phyloP scores from a whole-genome alignment of 352 stramenopile genomes.

The Pythium sukuiense region DNA sequence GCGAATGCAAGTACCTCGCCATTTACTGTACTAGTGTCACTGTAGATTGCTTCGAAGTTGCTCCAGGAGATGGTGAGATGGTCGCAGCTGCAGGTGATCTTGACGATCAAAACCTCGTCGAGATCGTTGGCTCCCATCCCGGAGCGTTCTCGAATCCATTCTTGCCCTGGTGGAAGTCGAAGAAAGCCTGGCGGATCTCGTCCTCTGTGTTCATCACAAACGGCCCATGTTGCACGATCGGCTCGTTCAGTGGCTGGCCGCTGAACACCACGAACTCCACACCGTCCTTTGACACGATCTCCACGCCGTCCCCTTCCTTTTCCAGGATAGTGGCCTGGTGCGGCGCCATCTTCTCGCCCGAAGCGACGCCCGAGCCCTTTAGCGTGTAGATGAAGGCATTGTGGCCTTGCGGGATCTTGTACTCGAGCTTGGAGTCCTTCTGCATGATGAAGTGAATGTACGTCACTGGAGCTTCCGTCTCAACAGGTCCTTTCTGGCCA shows the following conservation, averaged over 20 bases:
- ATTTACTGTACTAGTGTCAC: too few relatives aligned
- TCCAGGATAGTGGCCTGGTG: conserved; percentile 54
- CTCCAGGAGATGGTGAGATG: conserved; percentile 5
- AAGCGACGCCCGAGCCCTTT: background rate
- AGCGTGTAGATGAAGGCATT: conserved; percentile 37
- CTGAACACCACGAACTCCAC: conserved; percentile 64
- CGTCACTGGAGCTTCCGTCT: conserved; percentile 29
- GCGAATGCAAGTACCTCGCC: too few relatives aligned
- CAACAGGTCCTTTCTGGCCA: conserved; percentile 29
- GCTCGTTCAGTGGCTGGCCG: conserved; percentile 59
- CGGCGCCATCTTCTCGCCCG: conserved; percentile 27
- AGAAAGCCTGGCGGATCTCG: conserved; percentile 57
- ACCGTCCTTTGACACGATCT: conserved; percentile 33
- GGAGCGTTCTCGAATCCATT: conserved; percentile 72
- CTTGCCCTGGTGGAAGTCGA: conserved; percentile 48
- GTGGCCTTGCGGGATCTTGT: conserved; percentile 30
- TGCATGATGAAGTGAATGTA: conserved; percentile 43
- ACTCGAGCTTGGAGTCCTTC: conserved; percentile 24
- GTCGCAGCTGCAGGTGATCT: too few relatives aligned
- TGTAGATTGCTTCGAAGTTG: conserved; percentile 5
- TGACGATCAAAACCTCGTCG: too few relatives aligned
- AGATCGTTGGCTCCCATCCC: conserved; percentile 39
- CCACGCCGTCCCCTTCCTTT: conserved; percentile 44
- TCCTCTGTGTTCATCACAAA: conserved; percentile 69
- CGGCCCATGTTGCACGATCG: conserved; percentile 63